Evolutionary conservation across 2,329 filamentous ascomycete species (phyloP).

Genomic region (Penicillium sp.): DNA sequence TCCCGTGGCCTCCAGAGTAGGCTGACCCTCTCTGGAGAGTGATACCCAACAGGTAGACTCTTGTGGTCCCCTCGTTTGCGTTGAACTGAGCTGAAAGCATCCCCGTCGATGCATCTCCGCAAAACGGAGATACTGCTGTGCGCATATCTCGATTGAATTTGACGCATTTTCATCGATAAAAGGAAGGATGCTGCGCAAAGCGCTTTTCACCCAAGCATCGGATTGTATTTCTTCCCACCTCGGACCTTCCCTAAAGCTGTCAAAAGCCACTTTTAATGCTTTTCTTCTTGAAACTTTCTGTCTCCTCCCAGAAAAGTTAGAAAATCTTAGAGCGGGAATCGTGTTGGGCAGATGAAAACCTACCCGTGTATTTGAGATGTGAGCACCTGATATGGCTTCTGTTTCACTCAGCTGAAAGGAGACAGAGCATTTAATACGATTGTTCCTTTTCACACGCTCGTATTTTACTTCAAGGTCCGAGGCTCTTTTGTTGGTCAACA

Average conservation of each 20-base stretch:
- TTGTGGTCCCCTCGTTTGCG: too few relatives aligned
- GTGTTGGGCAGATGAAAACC: background rate
- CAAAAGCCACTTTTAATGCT: background rate
- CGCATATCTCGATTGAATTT: background rate
- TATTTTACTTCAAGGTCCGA: background rate
- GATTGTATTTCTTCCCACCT: background rate
- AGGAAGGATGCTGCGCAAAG: background rate
- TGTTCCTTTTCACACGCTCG: background rate
- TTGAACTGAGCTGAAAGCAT: background rate
- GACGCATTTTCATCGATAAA: background rate
- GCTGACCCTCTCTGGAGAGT: background rate
- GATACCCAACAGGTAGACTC: too few relatives aligned
- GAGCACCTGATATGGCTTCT: background rate
- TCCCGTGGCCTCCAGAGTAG: background rate
- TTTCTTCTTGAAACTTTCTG: background rate
- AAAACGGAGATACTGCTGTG: background rate
- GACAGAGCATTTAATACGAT: background rate
- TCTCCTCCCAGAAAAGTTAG: background rate
- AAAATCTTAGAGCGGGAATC: background rate
- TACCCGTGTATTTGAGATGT: background rate
- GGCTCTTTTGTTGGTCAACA: background rate
- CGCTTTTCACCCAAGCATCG: background rate
- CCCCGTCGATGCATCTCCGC: background rate
- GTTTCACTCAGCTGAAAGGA: background rate
- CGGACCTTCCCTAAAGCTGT: background rate